Base-by-base conservation (phyloP, 2,329 filamentous ascomycete species). In the Bisporella sp. region DNA sequence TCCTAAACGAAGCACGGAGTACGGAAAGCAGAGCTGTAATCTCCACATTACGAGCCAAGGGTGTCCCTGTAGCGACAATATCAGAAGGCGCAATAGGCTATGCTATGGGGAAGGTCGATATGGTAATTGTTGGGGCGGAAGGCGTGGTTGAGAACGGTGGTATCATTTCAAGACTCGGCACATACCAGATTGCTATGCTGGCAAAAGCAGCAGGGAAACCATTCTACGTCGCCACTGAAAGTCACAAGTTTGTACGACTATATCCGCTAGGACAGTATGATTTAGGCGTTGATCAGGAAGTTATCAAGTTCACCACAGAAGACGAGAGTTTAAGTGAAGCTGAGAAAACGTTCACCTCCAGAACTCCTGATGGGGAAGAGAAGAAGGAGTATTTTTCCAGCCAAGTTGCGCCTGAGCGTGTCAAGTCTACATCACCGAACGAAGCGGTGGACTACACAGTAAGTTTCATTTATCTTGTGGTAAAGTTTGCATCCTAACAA, bases 121-220 rank as follows among this genome's bases (percentile, higher is more conserved):
- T 81, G 61, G 75, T 85, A 6, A 73, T 87, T 46, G 78, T 84
- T 7, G 83, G 83, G 44, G 79, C 81, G 71, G 92, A 97, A 68
- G 91, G 90, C 40, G 89, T 97, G 12, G 89, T 95, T 21, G 89
- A 95, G 64, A 95, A 96, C 64, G 93, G 93, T 46, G 92, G 92
- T 37, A 86, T 97, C 59, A 88, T 99, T 59, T 92, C 87, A 29
- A 77, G 91, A 45, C 79, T 97, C 70, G 92, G 92, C 47, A 83
- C 79, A 2, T 92, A 88, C 60, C 90, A 96, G 71, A 85, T 97
- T 59, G 91, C 89, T 2, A 73, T 89, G 59, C 73, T 96, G 47
- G 90, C 91, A 5, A 84, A 84, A 61, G 78, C 78, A 11, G 67
- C 69, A 31, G 74, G 74, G 42, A 81, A 84, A 39, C 87, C 87